Conservation (phyloP, 2,329 filamentous ascomycete genomes). For the Phyllosticta capitalensis region DNA sequence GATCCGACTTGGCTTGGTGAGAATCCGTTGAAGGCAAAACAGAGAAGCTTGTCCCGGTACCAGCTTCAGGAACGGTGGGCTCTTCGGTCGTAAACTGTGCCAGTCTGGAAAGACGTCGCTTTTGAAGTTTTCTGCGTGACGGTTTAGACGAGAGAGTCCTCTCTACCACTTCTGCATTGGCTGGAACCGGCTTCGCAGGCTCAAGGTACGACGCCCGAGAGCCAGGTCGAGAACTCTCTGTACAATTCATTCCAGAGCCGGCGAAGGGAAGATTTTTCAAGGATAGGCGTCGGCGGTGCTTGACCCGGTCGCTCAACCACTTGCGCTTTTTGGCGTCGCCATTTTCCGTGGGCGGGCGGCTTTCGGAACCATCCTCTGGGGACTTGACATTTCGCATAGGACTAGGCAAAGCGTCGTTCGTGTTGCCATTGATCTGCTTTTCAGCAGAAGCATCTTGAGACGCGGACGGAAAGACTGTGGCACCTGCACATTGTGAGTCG, state of each 20-base stretch:
- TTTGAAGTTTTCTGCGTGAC: neutral
- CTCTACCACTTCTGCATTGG: neutral
- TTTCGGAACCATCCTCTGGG: neutral
- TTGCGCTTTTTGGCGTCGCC: neutral
- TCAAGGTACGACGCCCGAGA: neutral
- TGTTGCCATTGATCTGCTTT: neutral
- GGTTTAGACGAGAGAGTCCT: neutral
- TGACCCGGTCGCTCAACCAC: neutral
- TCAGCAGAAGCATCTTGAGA: neutral
- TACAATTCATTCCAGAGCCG: neutral
- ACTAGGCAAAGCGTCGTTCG: neutral
- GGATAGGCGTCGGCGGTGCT: neutral
- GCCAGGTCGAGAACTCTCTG: neutral
- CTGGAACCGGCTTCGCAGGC: neutral
- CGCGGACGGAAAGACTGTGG: neutral
- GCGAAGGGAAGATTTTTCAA: neutral
- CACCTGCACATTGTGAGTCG: neutral
- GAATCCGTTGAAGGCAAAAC: neutral
- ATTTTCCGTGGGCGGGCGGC: neutral
- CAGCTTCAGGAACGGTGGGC: neutral
- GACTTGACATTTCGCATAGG: neutral
- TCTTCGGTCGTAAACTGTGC: neutral
- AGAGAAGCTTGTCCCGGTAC: neutral
- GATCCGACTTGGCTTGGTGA: neutral
- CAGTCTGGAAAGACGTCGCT: neutral